Percentiles rank a stretch among this genome's conserved stretches.
Conservation (phyloP, 2,329 filamentous ascomycete species). For the Diplocarpon mali region DNA sequence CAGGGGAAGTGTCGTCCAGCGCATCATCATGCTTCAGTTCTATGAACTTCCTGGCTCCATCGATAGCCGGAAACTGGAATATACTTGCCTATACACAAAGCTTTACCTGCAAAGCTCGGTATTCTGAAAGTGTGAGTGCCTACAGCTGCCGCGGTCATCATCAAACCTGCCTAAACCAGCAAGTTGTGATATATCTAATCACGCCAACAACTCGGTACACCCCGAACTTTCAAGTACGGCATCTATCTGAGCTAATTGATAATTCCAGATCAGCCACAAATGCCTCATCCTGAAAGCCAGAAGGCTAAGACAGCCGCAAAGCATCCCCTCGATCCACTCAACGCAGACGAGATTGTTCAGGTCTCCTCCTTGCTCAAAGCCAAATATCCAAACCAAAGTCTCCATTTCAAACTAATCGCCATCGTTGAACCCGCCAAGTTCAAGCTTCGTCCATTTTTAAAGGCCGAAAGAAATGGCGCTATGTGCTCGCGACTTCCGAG, state of each 20-base stretch:
- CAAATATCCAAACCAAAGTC: constrained; percentile 7
- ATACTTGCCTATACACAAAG: too few species aligned
- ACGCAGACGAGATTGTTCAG: constrained; percentile 14
- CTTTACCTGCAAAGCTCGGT: too few species aligned
- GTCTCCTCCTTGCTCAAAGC: constrained; percentile 15
- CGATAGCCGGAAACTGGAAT: too few species aligned
- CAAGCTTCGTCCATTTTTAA: constrained; percentile 12
- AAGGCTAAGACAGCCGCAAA: neutral
- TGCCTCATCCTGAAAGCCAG: neutral
- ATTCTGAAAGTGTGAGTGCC: too few species aligned
- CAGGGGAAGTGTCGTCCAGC: too few species aligned
- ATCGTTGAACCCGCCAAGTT: constrained; percentile 19
- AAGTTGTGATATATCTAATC: too few species aligned
- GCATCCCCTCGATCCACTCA: constrained; percentile 19
- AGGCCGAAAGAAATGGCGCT: constrained; percentile 15
- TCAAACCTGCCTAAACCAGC: too few species aligned
- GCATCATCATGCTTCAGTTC: too few species aligned
- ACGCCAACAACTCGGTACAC: too few species aligned
- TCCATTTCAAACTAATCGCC: constrained; percentile 20
- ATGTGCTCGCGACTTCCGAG: constrained; percentile 4
- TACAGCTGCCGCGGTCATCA: too few species aligned
- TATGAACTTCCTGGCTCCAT: too few species aligned
- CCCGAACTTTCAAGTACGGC: neutral
- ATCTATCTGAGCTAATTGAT: neutral
- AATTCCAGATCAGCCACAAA: neutral